Conservation (phyloP, 2,329 filamentous ascomycete species). For the Diaporthe velutina region DNA sequence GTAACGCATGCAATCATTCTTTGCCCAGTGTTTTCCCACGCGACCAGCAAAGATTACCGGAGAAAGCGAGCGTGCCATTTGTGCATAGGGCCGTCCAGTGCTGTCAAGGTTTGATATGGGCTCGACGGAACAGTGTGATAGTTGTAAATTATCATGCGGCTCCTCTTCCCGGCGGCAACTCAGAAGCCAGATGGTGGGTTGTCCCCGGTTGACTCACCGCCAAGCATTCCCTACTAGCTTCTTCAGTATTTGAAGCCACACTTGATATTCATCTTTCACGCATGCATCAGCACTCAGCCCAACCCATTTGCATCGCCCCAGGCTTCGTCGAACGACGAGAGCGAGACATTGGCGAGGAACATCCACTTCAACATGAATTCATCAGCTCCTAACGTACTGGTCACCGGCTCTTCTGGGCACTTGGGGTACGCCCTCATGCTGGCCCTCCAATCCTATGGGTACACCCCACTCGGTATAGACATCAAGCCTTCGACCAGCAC, state of each 20-base stretch:
- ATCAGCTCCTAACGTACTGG: constrained; percentile 52
- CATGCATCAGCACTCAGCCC: not conserved
- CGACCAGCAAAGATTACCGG: too few relatives aligned
- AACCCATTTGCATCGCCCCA: not conserved
- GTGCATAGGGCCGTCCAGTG: too few relatives aligned
- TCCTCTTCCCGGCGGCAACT: too few relatives aligned
- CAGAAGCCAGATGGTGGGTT: not conserved
- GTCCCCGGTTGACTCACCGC: constrained; percentile 30
- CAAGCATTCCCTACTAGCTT: not conserved
- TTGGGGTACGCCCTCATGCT: constrained; percentile 61
- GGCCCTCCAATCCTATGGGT: constrained; percentile 53
- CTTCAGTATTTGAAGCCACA: not conserved
- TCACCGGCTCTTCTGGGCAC: constrained; percentile 62
- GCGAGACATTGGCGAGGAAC: not conserved
- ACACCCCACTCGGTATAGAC: constrained; percentile 58
- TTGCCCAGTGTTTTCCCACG: too few relatives aligned
- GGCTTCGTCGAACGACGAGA: not conserved
- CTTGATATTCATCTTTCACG: not conserved
- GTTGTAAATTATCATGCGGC: too few relatives aligned
- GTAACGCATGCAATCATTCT: too few relatives aligned
- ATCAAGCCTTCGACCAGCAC: constrained; percentile 51
- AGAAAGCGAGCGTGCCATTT: too few relatives aligned
- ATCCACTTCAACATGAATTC: not conserved
- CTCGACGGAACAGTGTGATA: too few relatives aligned
- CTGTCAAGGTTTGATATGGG: too few relatives aligned